Base-by-base conservation (phyloP, 1,139 yeast genomes). In the Yamadazyma spencermartinsiae region DNA sequence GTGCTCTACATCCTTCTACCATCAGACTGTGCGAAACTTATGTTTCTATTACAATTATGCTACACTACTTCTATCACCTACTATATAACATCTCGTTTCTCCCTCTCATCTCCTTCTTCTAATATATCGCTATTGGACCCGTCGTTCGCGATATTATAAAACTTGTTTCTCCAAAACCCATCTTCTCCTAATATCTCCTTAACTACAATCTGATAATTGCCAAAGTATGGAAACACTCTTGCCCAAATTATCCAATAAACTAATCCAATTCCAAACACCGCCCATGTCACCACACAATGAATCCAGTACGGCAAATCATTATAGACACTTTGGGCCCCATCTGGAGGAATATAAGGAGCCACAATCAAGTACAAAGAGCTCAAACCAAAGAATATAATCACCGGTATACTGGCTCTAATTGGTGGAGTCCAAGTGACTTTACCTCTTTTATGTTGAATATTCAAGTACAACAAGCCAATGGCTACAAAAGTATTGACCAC, bases 251-350 rank as follows among this genome's bases (percentile, higher is more conserved):
- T 44, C 87, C 90, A 87, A 64, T 86, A 86, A 2, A 74, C 50
- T 18, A 74, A 80, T 45, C 96, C 96, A 41, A 81, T 59, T 6
- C 71, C 86, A 51, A 87, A 83, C 33, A 87, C 72, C 45, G 83
- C 92, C 82, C 89, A 77, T 9, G 94, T 83, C 16, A 85, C 88
- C 36, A 86, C 95, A 54, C 90, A 82, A 59, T 86, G 95, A 40
- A 83, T 74, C 74, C 80, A 87, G 66, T 86, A 87, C 29, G 94
- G 95, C 52, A 85, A 65, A 39, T 58, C 52, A 33, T 77, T 64
- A 71, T 85, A 86, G 41, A 83, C 89, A 35, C 72, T 69, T 63
- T 83, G 85, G 25, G 83, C 86, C 29, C 56, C 67, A 25, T 72
- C 56, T 37, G 95, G 95, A 30, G 94, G 90, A 46, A 87, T 74